Percentiles rank a stretch among this genome's conserved stretches.
These are phyloP conservation scores for Leccinum solheimii DNA, from an alignment of 1,284 basidiomycete genomes.

Conservation along the genomic window DNA sequence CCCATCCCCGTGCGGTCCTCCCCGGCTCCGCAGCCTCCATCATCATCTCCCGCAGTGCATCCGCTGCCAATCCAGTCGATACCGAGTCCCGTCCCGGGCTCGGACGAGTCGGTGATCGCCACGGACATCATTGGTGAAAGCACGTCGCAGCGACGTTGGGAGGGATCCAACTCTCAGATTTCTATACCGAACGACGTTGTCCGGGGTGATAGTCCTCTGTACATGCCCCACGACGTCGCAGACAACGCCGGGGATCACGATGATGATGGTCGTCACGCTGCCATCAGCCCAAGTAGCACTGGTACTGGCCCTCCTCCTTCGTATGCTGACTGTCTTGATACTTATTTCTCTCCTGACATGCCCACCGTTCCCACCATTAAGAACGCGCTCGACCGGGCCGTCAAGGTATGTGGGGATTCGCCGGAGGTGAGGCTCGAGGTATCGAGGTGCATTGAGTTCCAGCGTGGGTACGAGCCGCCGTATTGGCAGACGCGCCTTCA, in stretches of 20 bases:
- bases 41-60: conserved; percentile 8
- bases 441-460: conserved; percentile 24
- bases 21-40: background rate
- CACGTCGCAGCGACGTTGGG: conserved; percentile 14
- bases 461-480: conserved; percentile 30
- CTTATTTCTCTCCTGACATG: conserved; percentile 6
- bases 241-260: background rate
- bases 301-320: conserved; percentile 21
- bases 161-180: background rate
- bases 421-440: conserved; percentile 22
- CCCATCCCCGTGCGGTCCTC: conserved; percentile 10
- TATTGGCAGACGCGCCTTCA: conserved; percentile 31
- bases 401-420: conserved; percentile 21
- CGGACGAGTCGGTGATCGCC: conserved; percentile 13
- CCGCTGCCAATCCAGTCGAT: conserved; percentile 25
- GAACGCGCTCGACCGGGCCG: conserved; percentile 24
- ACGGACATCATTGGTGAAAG: conserved; percentile 4
- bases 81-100: conserved; percentile 20
- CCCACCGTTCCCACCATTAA: conserved; percentile 11
- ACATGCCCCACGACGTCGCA: conserved; percentile 5
- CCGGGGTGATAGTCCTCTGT: conserved; percentile 29
- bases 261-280: background rate
- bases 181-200: conserved; percentile 12
- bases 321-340: conserved; percentile 12
- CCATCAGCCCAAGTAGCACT: background rate